phyloP scores from a whole-genome alignment of 2,329 filamentous ascomycete genomes.

The Calonectria crousiana region DNA sequence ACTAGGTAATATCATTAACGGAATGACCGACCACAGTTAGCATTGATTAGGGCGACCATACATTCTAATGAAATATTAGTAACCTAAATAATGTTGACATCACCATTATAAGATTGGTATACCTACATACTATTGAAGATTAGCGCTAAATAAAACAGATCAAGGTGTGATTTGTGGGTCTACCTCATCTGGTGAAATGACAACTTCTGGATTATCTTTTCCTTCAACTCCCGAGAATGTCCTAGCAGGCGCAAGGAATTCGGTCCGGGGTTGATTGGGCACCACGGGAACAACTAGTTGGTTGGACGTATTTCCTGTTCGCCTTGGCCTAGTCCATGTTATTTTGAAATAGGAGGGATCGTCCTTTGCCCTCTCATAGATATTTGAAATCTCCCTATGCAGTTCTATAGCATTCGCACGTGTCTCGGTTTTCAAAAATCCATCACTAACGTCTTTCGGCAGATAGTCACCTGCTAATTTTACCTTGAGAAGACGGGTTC shows the following conservation, averaged over 20 bases:
- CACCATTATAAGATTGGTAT: too few species aligned
- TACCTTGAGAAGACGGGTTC: not conserved
- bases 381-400: not conserved
- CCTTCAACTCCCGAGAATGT: not conserved
- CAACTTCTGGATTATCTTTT: not conserved
- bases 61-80: too few species aligned
- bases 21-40: too few species aligned
- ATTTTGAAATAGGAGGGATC: not conserved
- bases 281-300: not conserved
- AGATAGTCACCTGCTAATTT: not conserved
- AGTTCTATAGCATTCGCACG: not conserved
- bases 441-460: not conserved
- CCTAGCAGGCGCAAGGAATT: not conserved
- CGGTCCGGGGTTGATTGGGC: not conserved
- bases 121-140: not conserved
- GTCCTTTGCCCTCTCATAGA: not conserved
- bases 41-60: too few species aligned
- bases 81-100: too few species aligned
- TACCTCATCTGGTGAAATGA: not conserved
- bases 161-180: not conserved
- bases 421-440: not conserved
- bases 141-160: not conserved
- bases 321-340: not conserved
- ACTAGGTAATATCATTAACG: too few species aligned
- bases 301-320: not conserved